Evolutionary conservation across 2,329 filamentous ascomycete species (phyloP).

Genomic region (Rosellinia necatrix): DNA sequence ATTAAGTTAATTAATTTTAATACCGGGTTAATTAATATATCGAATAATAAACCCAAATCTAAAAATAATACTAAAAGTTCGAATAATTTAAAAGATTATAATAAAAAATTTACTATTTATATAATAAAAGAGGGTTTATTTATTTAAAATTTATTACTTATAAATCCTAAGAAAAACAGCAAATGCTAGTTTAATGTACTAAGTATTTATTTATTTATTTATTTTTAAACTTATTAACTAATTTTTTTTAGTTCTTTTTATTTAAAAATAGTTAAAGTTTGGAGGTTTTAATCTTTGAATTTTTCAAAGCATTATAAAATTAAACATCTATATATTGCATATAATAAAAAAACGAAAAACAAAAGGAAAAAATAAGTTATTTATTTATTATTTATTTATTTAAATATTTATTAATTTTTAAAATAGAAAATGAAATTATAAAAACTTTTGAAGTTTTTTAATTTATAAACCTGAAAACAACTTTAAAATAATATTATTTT

Average conservation of each 20-base stretch:
- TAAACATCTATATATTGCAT: neutral
- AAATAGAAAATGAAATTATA: too few species aligned
- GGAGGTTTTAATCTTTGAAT: neutral
- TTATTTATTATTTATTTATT: neutral
- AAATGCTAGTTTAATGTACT: neutral
- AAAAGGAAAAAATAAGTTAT: neutral
- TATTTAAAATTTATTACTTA: neutral
- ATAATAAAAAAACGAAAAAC: neutral
- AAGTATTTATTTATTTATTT: slow-evolving; percentile 1
- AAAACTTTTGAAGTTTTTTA: neutral
- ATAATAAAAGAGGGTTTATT: neutral
- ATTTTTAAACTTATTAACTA: too few species aligned
- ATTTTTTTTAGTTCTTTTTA: slow-evolving; percentile 1
- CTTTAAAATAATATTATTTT: neutral
- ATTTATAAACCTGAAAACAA: neutral
- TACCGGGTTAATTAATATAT: too few species aligned
- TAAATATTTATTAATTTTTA: too few species aligned
- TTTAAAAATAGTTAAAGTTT: neutral
- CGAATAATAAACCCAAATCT: too few species aligned
- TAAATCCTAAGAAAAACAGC: neutral
- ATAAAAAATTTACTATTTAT: neutral
- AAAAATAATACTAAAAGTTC: too few species aligned
- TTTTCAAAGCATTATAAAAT: too few species aligned
- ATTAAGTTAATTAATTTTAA: too few species aligned
- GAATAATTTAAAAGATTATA: neutral